Evolutionary conservation across 805 yeast genomes (phyloP).

Genomic region (Komagataella populi): DNA sequence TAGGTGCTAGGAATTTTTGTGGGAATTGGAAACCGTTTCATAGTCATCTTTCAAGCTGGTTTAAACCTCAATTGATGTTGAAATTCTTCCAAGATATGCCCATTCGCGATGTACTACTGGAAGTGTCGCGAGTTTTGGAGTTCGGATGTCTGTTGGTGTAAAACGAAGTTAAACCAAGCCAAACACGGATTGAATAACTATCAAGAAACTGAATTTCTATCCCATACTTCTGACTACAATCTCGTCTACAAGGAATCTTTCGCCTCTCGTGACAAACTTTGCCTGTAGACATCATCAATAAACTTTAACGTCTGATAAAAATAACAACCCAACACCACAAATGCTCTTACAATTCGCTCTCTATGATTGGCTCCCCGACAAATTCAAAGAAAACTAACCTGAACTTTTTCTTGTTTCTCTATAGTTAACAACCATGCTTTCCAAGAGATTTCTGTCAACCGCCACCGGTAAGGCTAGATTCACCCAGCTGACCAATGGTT

Average conservation of each 20-base stretch:
- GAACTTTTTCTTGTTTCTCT: background rate
- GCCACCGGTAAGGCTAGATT: slow-evolving; percentile 46
- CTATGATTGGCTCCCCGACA: background rate
- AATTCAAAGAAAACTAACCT: background rate
- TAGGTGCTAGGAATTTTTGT: slow-evolving; percentile 57
- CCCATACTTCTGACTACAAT: background rate
- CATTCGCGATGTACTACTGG: background rate
- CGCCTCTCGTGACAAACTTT: background rate
- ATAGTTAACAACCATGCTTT: slow-evolving; percentile 13
- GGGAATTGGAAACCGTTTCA: slow-evolving; percentile 37
- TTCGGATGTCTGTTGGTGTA: background rate
- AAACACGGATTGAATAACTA: background rate
- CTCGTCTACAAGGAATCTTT: background rate
- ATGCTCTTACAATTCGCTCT: background rate
- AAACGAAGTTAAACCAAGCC: too few species aligned
- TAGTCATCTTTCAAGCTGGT: slow-evolving; percentile 4
- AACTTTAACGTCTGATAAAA: background rate
- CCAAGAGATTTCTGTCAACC: slow-evolving; percentile 49
- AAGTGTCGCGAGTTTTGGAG: background rate
- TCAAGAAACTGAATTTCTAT: background rate
- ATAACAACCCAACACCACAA: background rate
- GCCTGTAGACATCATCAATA: too few species aligned
- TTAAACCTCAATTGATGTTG: slow-evolving; percentile 4
- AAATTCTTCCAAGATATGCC: slow-evolving; percentile 5
- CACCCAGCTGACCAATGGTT: slow-evolving; percentile 63